Evolutionary conservation across 805 yeast genomes (phyloP).

Genomic region (Teunomyces kruisii): DNA sequence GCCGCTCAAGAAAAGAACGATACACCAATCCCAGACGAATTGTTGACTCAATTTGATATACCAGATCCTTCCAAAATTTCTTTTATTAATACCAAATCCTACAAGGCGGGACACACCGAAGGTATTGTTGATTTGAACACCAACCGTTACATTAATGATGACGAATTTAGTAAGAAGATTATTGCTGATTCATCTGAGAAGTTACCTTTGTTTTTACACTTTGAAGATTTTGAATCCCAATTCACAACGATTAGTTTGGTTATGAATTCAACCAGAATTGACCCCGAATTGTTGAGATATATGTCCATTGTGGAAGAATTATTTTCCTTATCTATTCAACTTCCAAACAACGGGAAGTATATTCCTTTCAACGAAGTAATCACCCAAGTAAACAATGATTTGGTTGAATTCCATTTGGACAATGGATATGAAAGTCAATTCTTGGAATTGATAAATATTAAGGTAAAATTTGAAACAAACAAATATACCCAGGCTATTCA

Average conservation of each 20-base stretch:
- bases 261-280: constrained; percentile 55
- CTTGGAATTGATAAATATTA: constrained; percentile 64
- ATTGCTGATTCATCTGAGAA: constrained; percentile 32
- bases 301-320: constrained; percentile 63
- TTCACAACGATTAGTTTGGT: constrained; percentile 69
- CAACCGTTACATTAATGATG: constrained; percentile 28
- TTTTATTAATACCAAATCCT: constrained; percentile 68
- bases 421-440: constrained; percentile 60
- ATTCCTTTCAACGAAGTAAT: constrained; percentile 78
- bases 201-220: constrained; percentile 69
- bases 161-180: constrained; percentile 16
- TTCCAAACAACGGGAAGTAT: constrained; percentile 57
- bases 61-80: constrained; percentile 75
- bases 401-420: constrained; percentile 57
- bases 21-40: constrained; percentile 68
- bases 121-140: constrained; percentile 19
- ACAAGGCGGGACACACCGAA: constrained; percentile 52
- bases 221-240: constrained; percentile 77
- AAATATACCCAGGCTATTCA: constrained; percentile 69
- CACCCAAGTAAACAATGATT: constrained; percentile 67
- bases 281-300: constrained; percentile 57
- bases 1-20: constrained; percentile 69
- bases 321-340: constrained; percentile 68
- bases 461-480: constrained; percentile 56
- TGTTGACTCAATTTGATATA: constrained; percentile 59